Conservation (phyloP, 176 grass and related monocot genomes). For the Alopecurus myosuroides region DNA sequence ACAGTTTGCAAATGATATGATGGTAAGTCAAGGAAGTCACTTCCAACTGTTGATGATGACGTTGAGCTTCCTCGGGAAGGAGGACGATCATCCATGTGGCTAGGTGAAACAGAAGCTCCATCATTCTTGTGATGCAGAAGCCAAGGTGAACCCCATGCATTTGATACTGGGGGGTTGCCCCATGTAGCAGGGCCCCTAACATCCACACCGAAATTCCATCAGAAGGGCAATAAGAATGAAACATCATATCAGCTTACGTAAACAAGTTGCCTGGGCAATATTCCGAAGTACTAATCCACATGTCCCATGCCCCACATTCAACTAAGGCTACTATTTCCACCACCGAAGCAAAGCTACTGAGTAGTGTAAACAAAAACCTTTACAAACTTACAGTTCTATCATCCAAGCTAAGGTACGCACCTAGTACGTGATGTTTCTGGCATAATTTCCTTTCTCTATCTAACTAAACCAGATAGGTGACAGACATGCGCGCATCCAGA, state of each 20-base stretch:
- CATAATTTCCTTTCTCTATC: background rate
- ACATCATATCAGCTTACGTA: background rate
- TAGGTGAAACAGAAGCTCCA: conserved; percentile 33
- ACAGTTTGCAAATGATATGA: conserved; percentile 26
- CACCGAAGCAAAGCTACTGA: background rate
- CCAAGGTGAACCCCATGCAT: conserved; percentile 52
- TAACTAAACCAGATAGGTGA: background rate
- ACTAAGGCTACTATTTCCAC: background rate
- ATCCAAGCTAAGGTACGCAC: background rate
- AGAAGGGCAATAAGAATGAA: background rate
- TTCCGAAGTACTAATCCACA: background rate
- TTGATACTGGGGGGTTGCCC: conserved; percentile 39
- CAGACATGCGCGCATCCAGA: background rate
- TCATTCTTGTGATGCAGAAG: conserved; percentile 46
- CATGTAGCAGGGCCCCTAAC: conserved; percentile 44
- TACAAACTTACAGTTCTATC: background rate
- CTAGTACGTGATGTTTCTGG: background rate
- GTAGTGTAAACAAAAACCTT: background rate
- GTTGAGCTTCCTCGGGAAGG: conserved; percentile 49
- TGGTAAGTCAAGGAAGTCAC: conserved; percentile 41
- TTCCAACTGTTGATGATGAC: conserved; percentile 36
- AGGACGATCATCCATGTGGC: conserved; percentile 36
- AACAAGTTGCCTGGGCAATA: background rate
- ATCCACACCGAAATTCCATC: conserved; percentile 6
- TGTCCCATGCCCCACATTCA: background rate